These are phyloP conservation scores for Henckelia pumila DNA, from an alignment of 257 asterid species.

Conservation along the genomic window DNA sequence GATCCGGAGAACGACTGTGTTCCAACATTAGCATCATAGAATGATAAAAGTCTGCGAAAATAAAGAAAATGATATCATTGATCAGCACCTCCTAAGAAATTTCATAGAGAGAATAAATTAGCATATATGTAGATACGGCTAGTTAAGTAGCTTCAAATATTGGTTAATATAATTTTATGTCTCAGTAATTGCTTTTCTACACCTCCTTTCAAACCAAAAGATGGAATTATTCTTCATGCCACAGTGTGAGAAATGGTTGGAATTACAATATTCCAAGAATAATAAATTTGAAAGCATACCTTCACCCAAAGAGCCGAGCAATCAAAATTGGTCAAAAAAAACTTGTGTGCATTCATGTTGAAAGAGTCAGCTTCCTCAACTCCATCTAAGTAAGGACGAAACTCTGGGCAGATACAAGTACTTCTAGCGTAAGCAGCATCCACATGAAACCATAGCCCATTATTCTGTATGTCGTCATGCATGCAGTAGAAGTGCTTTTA, in stretches of 20 bases:
- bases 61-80: too few species aligned
- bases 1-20: too few species aligned
- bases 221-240: background rate
- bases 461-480: conserved; percentile 42
- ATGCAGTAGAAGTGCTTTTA: conserved; percentile 24
- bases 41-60: background rate
- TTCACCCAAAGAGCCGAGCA: conserved; percentile 96
- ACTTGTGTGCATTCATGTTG: conserved; percentile 93
- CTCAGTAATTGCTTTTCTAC: background rate
- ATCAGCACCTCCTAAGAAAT: too few species aligned
- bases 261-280: conserved; percentile 5
- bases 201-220: background rate
- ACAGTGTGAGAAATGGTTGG: background rate
- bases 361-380: conserved; percentile 84
- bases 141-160: too few species aligned
- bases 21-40: background rate
- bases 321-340: conserved; percentile 95
- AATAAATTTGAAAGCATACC: conserved; percentile 43
- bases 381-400: conserved; percentile 69
- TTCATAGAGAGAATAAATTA: too few species aligned
- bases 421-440: conserved; percentile 99
- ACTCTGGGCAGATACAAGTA: conserved; percentile 90
- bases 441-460: conserved; percentile 86
- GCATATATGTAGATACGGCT: too few species aligned
- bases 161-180: background rate